Base-by-base conservation (phyloP, 2,329 filamentous ascomycete genomes). In the Talaromyces islandicus region DNA sequence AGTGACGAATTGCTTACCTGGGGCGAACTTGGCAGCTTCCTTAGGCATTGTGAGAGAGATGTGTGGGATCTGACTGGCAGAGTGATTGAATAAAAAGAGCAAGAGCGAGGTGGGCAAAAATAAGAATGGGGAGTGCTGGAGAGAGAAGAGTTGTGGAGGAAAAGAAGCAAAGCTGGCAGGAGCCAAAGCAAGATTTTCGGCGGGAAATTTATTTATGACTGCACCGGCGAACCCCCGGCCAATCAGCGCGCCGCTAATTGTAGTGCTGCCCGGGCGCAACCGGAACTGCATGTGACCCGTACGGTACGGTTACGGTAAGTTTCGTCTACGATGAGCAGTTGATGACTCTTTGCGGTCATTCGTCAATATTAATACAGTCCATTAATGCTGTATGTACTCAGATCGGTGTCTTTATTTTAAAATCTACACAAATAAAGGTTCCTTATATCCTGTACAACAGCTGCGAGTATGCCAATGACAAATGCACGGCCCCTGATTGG, bases 21-120 rank as follows among this genome's bases (percentile, higher is more conserved):
- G 70, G 70, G 73, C 70, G 71, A 73, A 76, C 71, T 66, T 68
- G 52, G 59, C 59, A 52, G 59, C 59, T 73, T 80, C 80, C 72
- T 76, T 80, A 72, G 65, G 70, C 72, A 74, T 73, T 72, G 66
- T 74, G 70, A 69, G 65, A 57, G 59, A 66, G 60, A 69, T 64
- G 35, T 38, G 14, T 38, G 35, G 17, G 17, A 17, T 38, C 14
- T 38, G 35, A 7, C 5, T 17, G 17, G 7, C 17, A 38, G 35
- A n/a, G 17, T 7, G 12, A 30, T 19, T 27, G 41, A 32, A 58
- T 41, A 25, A 51, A 12, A 54, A 6, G 35, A 7, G 5, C 19
- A 7, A 12, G n/a, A 11, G 11, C 9, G 21, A 41, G 48, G 32
- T 32, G 27, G 38, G 30, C 9, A 46, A n/a, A 25, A 52, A 29